Evolutionary conservation across 2,329 filamentous ascomycete genomes (phyloP).

Genomic region (Hypoxylon sp.): DNA sequence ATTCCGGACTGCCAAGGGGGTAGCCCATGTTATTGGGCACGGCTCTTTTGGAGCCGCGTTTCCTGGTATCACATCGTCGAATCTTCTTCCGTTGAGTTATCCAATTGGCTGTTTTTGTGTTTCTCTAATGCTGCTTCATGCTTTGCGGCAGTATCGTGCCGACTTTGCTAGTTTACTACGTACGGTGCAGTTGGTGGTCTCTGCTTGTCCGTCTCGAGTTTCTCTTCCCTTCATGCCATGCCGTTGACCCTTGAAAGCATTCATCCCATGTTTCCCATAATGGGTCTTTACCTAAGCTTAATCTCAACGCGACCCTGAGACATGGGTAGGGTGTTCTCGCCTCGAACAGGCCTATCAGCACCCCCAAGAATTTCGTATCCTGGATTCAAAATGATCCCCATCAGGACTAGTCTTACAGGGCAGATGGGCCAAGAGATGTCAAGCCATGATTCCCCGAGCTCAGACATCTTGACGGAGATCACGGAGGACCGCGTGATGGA

Average conservation of each 20-base stretch:
- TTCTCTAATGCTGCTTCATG: conserved; percentile 24
- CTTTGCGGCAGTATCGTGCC: conserved; percentile 26
- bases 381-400: conserved; percentile 1
- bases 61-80: conserved; percentile 35
- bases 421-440: conserved; percentile 28
- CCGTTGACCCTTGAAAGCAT: conserved; percentile 10
- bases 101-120: conserved; percentile 26
- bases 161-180: conserved; percentile 19
- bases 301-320: conserved; percentile 9
- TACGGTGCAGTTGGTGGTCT: conserved; percentile 4
- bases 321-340: conserved; percentile 29
- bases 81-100: conserved; percentile 21
- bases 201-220: conserved; percentile 32
- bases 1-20: conserved; percentile 30
- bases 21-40: conserved; percentile 23
- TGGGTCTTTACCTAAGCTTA: conserved; percentile 15
- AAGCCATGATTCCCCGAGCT: conserved; percentile 28
- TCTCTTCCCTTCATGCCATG: conserved; percentile 13
- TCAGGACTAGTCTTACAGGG: conserved; percentile 7
- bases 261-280: conserved; percentile 25
- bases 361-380: conserved; percentile 3
- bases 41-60: conserved; percentile 41
- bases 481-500: conserved; percentile 32
- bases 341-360: conserved; percentile 7
- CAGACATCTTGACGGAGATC: conserved; percentile 30